A percentile compares a stretch with the other conserved stretches of the same genome.
phyloP scores from a whole-genome alignment of 257 asterid species.

The Fraxinus pennsylvanica region DNA sequence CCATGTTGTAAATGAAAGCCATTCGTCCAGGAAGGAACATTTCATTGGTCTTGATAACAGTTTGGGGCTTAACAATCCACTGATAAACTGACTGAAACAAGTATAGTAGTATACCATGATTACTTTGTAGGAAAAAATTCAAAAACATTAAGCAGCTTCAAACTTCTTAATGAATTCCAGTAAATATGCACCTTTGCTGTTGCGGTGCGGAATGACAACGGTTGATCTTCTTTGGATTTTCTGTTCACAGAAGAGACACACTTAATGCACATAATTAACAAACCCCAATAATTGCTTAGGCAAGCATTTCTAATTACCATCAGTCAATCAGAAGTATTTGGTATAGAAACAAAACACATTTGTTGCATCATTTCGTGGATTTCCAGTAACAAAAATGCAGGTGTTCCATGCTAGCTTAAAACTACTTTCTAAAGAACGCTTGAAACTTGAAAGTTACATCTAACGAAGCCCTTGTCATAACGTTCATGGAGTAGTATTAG shows the following conservation, averaged over 20 bases:
- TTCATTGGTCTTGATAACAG: conserved; percentile 82
- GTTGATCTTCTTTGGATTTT: conserved; percentile 74
- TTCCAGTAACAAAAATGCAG: background rate
- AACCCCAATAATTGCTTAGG: conserved; percentile 9
- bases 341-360: conserved; percentile 4
- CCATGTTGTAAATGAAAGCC: conserved; percentile 91
- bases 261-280: conserved; percentile 23
- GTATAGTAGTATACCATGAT: conserved; percentile 8
- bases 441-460: background rate
- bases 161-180: background rate
- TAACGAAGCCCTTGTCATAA: background rate
- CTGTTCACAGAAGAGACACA: conserved; percentile 48
- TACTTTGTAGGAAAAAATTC: conserved; percentile 24
- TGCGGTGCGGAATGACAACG: conserved; percentile 79
- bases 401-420: background rate
- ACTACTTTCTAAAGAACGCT: background rate
- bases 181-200: conserved; percentile 68
- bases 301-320: background rate
- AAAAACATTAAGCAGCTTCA: conserved; percentile 18
- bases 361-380: background rate
- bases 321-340: background rate
- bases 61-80: conserved; percentile 94
- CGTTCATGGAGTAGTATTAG: background rate
- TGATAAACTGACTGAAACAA: conserved; percentile 78
- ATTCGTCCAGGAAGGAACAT: conserved; percentile 99